Percentiles rank a stretch among this genome's conserved stretches.
phyloP scores from a whole-genome alignment of 75 land plant species.

The Sequoia sempervirens region DNA sequence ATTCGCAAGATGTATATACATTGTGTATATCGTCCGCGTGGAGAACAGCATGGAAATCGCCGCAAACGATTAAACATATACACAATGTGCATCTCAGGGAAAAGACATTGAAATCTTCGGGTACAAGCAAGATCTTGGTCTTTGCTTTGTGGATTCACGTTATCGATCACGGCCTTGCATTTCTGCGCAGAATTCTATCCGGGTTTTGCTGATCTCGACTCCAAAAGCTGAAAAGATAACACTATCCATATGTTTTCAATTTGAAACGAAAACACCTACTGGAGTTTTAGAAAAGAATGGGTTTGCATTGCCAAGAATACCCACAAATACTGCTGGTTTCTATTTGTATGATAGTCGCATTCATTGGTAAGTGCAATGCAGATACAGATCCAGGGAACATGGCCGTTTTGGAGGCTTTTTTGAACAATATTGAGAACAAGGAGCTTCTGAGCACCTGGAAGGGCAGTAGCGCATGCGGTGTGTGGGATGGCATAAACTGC shows the following conservation, averaged over 20 bases:
- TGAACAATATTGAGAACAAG: neutral
- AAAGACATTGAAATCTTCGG: neutral
- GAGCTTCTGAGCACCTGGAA: neutral
- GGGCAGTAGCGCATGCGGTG: neutral
- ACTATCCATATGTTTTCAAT: neutral
- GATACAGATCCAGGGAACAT: neutral
- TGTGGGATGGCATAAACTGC: neutral
- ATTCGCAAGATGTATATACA: neutral
- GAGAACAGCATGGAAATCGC: neutral
- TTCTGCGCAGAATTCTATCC: neutral
- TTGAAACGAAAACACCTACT: neutral
- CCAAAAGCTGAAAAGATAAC: neutral
- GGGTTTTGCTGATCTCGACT: neutral
- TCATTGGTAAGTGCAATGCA: neutral
- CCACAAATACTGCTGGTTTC: neutral
- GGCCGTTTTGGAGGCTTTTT: conserved; percentile 2
- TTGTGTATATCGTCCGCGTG: neutral
- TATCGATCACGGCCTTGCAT: neutral
- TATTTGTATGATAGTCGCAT: neutral
- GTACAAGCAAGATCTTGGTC: neutral
- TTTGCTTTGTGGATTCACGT: neutral
- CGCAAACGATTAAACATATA: neutral
- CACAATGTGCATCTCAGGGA: neutral
- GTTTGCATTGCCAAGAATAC: neutral
- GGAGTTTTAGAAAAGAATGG: neutral